Conservation (phyloP, 2,329 filamentous ascomycete species). For the Xylariaceae sp. region DNA sequence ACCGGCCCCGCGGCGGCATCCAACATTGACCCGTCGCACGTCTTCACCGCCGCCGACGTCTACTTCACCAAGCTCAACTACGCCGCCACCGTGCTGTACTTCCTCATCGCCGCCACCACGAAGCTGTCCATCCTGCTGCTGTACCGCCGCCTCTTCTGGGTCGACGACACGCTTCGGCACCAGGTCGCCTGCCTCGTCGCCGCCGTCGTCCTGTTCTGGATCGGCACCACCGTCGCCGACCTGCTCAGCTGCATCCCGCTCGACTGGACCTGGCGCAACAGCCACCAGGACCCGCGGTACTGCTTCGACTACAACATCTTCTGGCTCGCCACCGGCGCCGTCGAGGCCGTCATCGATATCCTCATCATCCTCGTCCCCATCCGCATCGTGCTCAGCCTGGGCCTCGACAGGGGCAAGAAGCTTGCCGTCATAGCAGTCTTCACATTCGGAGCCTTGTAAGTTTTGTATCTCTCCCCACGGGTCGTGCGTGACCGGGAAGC, state of each 20-base stretch:
- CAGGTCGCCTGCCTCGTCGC: constrained; percentile 12
- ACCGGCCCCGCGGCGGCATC: constrained; percentile 13
- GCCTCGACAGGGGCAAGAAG: constrained; percentile 12
- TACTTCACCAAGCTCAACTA: constrained; percentile 19
- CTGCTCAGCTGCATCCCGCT: constrained; percentile 23
- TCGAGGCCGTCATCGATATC: constrained; percentile 16
- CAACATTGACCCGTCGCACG: constrained; percentile 12
- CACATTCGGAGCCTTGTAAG: constrained; percentile 16
- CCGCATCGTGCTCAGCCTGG: constrained; percentile 11
- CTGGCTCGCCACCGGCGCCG: constrained; percentile 18
- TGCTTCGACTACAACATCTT: constrained; percentile 26
- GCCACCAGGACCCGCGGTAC: constrained; percentile 17
- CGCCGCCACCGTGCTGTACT: constrained; percentile 27
- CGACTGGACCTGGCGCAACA: constrained; percentile 21
- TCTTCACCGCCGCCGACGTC: constrained; percentile 18
- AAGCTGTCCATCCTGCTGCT: constrained; percentile 31
- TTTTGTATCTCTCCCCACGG: neutral
- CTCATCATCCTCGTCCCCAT: constrained; percentile 17
- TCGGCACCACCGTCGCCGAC: constrained; percentile 17
- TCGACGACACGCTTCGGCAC: constrained; percentile 17
- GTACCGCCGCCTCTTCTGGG: constrained; percentile 28
- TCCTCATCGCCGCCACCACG: constrained; percentile 24
- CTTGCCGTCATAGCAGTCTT: constrained; percentile 20
- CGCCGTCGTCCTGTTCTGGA: constrained; percentile 18
- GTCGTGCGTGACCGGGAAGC: neutral